These are phyloP conservation scores for Nematodospora valgi DNA, from an alignment of 805 yeast genomes.

Conservation along the genomic window DNA sequence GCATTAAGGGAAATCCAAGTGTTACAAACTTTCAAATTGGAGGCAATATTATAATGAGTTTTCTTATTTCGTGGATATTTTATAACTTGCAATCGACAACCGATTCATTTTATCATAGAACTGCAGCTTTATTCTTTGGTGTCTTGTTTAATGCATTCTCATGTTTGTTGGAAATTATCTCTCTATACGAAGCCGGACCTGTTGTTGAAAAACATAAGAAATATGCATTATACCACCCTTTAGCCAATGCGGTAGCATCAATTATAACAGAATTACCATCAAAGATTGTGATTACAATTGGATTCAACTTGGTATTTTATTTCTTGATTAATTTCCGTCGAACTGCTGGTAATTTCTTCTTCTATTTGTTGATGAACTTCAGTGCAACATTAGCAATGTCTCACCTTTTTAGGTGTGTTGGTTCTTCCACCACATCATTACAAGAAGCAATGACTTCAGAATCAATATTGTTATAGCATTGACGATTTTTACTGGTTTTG, in stretches of 20 bases:
- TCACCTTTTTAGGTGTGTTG: conserved; percentile 36
- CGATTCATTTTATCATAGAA: conserved; percentile 56
- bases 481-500: conserved; percentile 51
- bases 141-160: conserved; percentile 58
- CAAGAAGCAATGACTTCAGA: conserved; percentile 43
- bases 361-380: conserved; percentile 27
- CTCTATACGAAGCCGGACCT: conserved; percentile 57
- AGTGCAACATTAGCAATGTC: conserved; percentile 35
- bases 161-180: conserved; percentile 56
- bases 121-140: conserved; percentile 60
- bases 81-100: conserved; percentile 49
- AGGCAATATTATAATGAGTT: conserved; percentile 53
- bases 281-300: conserved; percentile 37
- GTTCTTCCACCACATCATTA: conserved; percentile 36
- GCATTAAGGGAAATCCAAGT: conserved; percentile 53
- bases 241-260: conserved; percentile 66
- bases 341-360: conserved; percentile 32
- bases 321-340: conserved; percentile 31
- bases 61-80: conserved; percentile 58
- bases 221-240: conserved; percentile 68
- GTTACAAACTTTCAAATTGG: conserved; percentile 48
- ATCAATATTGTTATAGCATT: conserved; percentile 45
- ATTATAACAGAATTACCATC: conserved; percentile 61
- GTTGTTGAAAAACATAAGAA: conserved; percentile 67
- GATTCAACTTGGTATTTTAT: conserved; percentile 22